phyloP scores from a whole-genome alignment of 2,329 filamentous ascomycete species.

The Xylariaceae sp. region DNA sequence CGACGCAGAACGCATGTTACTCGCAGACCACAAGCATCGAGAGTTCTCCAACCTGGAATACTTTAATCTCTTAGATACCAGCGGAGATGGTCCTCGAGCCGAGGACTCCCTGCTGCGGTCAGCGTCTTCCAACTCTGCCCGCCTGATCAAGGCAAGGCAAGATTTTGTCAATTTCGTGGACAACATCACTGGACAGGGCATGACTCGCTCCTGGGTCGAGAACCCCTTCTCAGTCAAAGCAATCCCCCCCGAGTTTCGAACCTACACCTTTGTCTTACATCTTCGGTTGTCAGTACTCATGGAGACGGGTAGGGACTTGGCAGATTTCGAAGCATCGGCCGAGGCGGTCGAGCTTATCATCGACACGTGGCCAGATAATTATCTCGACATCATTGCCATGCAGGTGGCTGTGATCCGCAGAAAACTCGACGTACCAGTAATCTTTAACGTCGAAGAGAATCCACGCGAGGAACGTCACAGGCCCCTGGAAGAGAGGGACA shows the following conservation, averaged over 20 bases:
- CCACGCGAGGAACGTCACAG: conserved; percentile 35
- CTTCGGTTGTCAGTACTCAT: conserved; percentile 54
- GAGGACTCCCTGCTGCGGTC: conserved; percentile 28
- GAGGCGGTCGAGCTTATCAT: conserved; percentile 55
- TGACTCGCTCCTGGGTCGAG: conserved; percentile 44
- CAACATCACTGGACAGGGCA: conserved; percentile 45
- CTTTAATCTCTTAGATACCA: conserved; percentile 54
- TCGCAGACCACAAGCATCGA: conserved; percentile 48
- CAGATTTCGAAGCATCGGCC: conserved; percentile 47
- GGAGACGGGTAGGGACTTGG: conserved; percentile 40
- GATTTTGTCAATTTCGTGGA: conserved; percentile 54
- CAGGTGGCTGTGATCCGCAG: conserved; percentile 51
- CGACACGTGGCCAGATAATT: conserved; percentile 46
- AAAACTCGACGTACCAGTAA: conserved; percentile 47
- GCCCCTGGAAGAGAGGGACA: conserved; percentile 29
- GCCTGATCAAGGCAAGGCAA: conserved; percentile 50
- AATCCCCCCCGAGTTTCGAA: conserved; percentile 49
- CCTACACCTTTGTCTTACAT: conserved; percentile 54
- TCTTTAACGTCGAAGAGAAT: conserved; percentile 48
- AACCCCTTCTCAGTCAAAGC: conserved; percentile 55
- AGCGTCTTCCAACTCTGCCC: conserved; percentile 46
- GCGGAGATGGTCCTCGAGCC: conserved; percentile 23
- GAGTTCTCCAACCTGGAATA: conserved; percentile 64
- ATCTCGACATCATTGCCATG: conserved; percentile 42
- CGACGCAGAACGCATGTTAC: conserved; percentile 49